These are phyloP conservation scores for Aspergillus hiratsukae DNA, from an alignment of 2,329 filamentous ascomycete species.

Conservation along the genomic window DNA sequence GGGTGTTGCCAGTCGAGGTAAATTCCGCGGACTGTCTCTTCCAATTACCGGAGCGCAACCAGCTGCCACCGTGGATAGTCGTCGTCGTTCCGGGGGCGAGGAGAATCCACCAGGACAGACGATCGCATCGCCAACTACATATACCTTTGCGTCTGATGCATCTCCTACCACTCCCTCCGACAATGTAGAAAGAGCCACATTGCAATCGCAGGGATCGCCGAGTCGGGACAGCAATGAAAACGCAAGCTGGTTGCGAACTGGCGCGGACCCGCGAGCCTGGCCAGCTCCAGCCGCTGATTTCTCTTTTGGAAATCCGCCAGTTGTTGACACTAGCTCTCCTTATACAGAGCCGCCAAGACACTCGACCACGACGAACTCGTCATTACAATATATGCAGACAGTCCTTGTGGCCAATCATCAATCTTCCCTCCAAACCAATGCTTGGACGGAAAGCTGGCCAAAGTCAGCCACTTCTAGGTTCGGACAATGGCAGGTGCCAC, in stretches of 20 bases:
- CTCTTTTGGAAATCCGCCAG: not conserved
- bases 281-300: conserved; percentile 3
- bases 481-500: not conserved
- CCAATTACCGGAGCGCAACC: conserved; percentile 51
- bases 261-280: conserved; percentile 20
- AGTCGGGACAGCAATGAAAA: conserved; percentile 10
- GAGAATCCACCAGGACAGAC: not conserved
- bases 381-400: not conserved
- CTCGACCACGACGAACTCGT: not conserved
- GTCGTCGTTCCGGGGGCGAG: conserved; percentile 2
- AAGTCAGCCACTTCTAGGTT: not conserved
- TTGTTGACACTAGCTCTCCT: not conserved
- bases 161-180: not conserved
- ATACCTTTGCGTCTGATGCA: not conserved
- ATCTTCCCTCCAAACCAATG: not conserved
- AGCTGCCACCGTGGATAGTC: conserved; percentile 20
- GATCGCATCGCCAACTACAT: not conserved
- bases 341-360: not conserved
- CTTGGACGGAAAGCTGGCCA: not conserved
- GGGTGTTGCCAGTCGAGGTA: conserved; percentile 90
- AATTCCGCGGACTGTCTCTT: conserved; percentile 82
- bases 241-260: conserved; percentile 16
- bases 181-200: not conserved
- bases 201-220: not conserved
- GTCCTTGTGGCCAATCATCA: not conserved